Evolutionary conservation across 78 protist species (phyloP), one percentile per base, ranked within the genome.

Genomic region (Dictyostelium capitatum): DNA sequence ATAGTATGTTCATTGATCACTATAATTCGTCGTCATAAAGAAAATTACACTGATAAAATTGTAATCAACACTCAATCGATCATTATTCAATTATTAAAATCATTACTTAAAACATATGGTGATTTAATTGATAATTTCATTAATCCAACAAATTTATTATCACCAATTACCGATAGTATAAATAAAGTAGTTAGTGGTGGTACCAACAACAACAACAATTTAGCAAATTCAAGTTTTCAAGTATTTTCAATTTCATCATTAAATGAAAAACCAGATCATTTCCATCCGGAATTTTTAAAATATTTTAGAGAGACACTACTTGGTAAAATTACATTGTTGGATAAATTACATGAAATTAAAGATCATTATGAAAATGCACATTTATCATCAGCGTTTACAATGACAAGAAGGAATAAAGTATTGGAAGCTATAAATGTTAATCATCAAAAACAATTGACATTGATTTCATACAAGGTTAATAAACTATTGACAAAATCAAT

Each of bases 71-170:
- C 84, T 47, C 83, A 87, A 30, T 77, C 84, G 0, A 77, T 64
- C 6, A 87, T 77, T 1, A 70, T 87, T 1, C 78, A 79, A 48
- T 15, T 87, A 19, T 23, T 87, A 28, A 87, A 87, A 20, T 69
- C 83, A 62, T 20, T 87, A 28, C 64, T 87, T 23, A 87, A 87
- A 46, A 87, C 93, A 41, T 87, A 87, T 77, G 93, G 93, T 51
- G 93, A 87, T n/a, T 19, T 77, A 19, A 77, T 87, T 65, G 93
- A 87, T 23, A 74, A 62, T 23, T 65, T 56, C 20, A 56, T 80
- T 19, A 32, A 32, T 32, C 46, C 43, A 62, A 9, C 69, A 8
- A 46, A 46, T 56, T 23, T 80, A 3, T 37, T 87, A 5, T 11
- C 80, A 14, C 93, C 93, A 17, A 57, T 37, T 9, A 20, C 73